phyloP scores from a whole-genome alignment of 2,329 filamentous ascomycete genomes.

The Claviceps lovelessii region DNA sequence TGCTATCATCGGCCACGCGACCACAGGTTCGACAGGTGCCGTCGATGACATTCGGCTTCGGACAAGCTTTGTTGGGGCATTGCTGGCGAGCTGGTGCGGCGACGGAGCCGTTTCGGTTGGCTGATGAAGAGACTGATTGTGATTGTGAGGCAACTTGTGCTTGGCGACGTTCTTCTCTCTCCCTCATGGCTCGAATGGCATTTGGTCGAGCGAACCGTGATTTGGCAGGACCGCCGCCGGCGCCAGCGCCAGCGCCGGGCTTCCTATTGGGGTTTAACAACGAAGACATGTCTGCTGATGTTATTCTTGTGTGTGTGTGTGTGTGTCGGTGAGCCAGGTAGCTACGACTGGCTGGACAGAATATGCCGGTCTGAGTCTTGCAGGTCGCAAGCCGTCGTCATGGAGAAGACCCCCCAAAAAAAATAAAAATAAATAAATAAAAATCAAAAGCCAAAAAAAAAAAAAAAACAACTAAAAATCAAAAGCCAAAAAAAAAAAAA shows the following conservation, averaged over 20 bases:
- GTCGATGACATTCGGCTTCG: conserved; percentile 46
- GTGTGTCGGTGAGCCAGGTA: not conserved
- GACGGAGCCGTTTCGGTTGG: conserved; percentile 17
- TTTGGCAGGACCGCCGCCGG: conserved; percentile 14
- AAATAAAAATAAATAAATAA: not conserved
- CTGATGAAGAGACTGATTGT: conserved; percentile 13
- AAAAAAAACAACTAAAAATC: not conserved
- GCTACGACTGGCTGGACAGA: not conserved
- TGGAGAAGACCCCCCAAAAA: too few species aligned
- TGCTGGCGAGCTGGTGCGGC: conserved; percentile 24
- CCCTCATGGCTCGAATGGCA: conserved; percentile 35
- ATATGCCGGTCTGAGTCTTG: not conserved
- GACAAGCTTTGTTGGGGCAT: conserved; percentile 46
- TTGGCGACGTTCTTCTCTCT: conserved; percentile 33
- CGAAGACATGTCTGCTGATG: conserved; percentile 28
- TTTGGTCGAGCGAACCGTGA: conserved; percentile 31
- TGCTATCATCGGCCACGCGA: conserved; percentile 67
- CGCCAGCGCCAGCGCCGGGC: conserved; percentile 12
- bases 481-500: not conserved
- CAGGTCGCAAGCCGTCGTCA: not conserved
- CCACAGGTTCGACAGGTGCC: conserved; percentile 73
- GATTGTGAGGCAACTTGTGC: conserved; percentile 14
- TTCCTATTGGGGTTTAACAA: conserved; percentile 29
- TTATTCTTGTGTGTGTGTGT: not conserved
- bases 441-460: not conserved